Evolutionary conservation across 495 filamentous ascomycete species (phyloP), one percentile per base, ranked within the genome.

Genomic region (Penicillium macrosclerotiorum): DNA sequence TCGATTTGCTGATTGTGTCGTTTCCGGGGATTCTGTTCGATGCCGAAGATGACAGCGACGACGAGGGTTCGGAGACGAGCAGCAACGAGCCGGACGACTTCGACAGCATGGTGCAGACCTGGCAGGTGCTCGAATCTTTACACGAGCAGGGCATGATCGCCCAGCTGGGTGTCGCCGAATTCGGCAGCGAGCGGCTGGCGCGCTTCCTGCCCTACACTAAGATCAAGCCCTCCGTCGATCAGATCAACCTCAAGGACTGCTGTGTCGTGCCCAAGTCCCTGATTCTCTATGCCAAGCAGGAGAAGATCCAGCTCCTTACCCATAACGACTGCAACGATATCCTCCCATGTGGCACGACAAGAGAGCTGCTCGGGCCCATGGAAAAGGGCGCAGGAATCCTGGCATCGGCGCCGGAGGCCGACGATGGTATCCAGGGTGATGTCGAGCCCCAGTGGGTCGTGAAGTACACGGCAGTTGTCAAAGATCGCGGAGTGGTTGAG

Each of bases 391-490:
- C 82, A 5, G 85, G 83, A 8, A 73, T 89, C n/a, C 65, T 89
- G 32, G 81, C 71, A 18, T 79, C 64, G 48, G 75, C 64, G 46
- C 71, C 62, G 49, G 64, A 73, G 18, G 68, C 62, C 3, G 45
- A 52, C 1, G 65, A 67, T 45, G 76, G 72, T 0, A 70, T 93
- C 41, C 79, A 78, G 51, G 88, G 89, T 9, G 82, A 95, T 39
- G 72, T 98, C 34, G 74, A 79, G 51, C 90, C 93, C 11, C 82
- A 89, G 52, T 99, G 92, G 92, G 93, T 96, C 23, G 84, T 91
- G 45, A 97, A 97, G 63, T 99, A 99, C 65, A 97, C 94, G 16
- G 94, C 94, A 4, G 90, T 97, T n/a, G 89, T 96, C 22, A 88
- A 86, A 62, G 83, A 96, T 63, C 75, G 93, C n/a, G 94, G 93